phyloP scores from a whole-genome alignment of 2,329 filamentous ascomycete species.

The Phyllosticta citrichinensis region DNA sequence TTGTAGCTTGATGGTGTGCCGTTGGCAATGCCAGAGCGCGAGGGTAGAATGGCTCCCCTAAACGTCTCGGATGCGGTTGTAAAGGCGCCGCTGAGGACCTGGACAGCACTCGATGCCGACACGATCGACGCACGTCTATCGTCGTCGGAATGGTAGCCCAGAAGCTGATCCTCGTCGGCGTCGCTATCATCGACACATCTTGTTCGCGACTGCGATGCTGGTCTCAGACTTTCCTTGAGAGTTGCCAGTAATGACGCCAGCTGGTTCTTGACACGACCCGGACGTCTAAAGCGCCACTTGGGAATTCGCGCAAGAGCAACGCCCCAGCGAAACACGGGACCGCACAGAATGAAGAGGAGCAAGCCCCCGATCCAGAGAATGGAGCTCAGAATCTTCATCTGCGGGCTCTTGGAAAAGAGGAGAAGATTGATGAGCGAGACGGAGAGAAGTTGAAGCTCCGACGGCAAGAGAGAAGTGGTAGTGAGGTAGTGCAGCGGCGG shows the following conservation, averaged over 20 bases:
- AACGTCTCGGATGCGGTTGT: neutral
- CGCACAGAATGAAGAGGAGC: conserved; percentile 61
- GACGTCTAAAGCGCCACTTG: conserved; percentile 73
- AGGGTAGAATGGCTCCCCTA: neutral
- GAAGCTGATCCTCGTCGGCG: conserved; percentile 34
- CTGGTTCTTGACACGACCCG: conserved; percentile 34
- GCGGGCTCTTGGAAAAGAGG: conserved; percentile 58
- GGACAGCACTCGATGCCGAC: conserved; percentile 1
- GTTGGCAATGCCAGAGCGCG: neutral
- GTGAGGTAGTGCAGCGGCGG: conserved; percentile 68
- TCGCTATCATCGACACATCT: conserved; percentile 30
- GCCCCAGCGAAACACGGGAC: conserved; percentile 68
- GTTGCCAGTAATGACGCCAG: conserved; percentile 34
- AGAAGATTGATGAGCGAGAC: conserved; percentile 72
- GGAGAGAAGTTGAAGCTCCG: conserved; percentile 82
- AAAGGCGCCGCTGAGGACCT: neutral
- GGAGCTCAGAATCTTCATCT: conserved; percentile 33
- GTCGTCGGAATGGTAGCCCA: neutral
- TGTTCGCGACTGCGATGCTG: conserved; percentile 4
- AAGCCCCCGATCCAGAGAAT: conserved; percentile 55
- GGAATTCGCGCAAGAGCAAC: conserved; percentile 80
- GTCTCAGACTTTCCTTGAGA: conserved; percentile 26
- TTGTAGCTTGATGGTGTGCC: neutral
- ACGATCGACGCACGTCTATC: conserved; percentile 5
- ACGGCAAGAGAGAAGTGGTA: conserved; percentile 75